Percentiles rank a stretch among this genome's conserved stretches.
Evolutionary conservation across 176 grass and related monocot species (phyloP).

Genomic region (Musa beccarii): DNA sequence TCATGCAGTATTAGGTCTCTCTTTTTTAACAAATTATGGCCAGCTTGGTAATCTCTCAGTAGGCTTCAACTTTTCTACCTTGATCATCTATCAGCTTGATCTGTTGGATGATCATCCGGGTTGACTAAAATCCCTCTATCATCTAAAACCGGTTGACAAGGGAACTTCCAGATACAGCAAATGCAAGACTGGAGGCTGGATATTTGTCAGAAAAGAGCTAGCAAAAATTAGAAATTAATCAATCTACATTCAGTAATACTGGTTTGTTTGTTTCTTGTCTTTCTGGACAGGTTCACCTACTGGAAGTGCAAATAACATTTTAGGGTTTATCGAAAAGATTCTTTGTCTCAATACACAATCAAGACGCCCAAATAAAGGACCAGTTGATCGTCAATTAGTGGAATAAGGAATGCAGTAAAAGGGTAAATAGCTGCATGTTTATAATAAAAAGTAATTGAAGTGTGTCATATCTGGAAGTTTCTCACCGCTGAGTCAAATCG

Average conservation of each 20-base stretch:
- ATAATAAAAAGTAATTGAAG: background rate
- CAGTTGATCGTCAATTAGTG: background rate
- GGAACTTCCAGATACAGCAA: too few relatives aligned
- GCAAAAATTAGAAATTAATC: background rate
- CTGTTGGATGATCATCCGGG: background rate
- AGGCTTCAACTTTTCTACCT: background rate
- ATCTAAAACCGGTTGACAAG: background rate
- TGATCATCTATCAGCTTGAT: background rate
- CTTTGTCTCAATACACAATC: background rate
- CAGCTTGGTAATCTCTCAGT: background rate
- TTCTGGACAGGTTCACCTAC: too few relatives aligned
- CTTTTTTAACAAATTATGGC: background rate
- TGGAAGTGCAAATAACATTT: background rate
- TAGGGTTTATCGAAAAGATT: background rate
- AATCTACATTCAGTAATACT: background rate
- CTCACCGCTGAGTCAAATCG: constrained; percentile 90
- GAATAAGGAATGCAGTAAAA: background rate
- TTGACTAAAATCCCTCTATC: background rate
- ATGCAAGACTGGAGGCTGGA: background rate
- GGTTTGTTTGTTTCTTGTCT: too few relatives aligned
- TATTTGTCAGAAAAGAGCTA: background rate
- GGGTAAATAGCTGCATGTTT: background rate
- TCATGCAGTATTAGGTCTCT: background rate
- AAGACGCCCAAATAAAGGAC: background rate
- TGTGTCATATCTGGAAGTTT: background rate